Conservation (phyloP, 2,329 filamentous ascomycete species). For the Cladophialophora yegresii region DNA sequence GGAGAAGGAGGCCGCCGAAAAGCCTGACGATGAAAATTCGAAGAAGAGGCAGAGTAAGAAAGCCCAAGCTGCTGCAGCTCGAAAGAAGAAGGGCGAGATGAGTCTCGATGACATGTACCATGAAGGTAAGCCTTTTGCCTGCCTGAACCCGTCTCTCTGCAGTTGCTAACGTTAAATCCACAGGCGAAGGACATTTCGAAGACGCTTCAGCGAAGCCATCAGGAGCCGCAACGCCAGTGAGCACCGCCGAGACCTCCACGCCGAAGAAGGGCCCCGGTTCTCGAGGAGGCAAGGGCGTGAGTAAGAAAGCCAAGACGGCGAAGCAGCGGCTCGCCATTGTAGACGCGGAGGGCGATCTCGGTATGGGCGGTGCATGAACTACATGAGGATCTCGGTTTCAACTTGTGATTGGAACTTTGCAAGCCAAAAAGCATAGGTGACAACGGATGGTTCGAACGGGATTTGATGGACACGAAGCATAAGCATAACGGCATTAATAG, state of each 20-base stretch:
- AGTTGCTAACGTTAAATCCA: slow-evolving; percentile 28
- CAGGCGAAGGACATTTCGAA: slow-evolving; percentile 96
- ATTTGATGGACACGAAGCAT: not conserved
- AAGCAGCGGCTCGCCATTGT: slow-evolving; percentile 54
- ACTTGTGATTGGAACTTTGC: not conserved
- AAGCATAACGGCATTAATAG: not conserved
- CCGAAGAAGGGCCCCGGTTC: slow-evolving; percentile 62
- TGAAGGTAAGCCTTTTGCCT: slow-evolving; percentile 71
- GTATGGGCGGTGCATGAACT: slow-evolving; percentile 35
- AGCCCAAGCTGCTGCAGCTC: slow-evolving; percentile 51
- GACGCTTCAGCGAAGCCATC: slow-evolving; percentile 78
- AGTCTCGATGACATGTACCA: slow-evolving; percentile 97
- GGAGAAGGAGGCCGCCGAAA: slow-evolving; percentile 77
- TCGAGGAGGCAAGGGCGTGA: slow-evolving; percentile 57
- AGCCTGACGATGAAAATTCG: slow-evolving; percentile 60
- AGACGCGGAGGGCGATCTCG: slow-evolving; percentile 48
- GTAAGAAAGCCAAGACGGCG: slow-evolving; percentile 63
- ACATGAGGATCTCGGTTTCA: not conserved
- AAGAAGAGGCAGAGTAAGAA: slow-evolving; percentile 61
- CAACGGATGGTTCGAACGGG: not conserved
- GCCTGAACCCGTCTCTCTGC: slow-evolving; percentile 31
- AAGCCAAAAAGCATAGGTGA: not conserved
- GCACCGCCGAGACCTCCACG: slow-evolving; percentile 51
- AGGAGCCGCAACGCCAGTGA: slow-evolving; percentile 79
- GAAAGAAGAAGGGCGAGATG: slow-evolving; percentile 63